Base-by-base conservation (phyloP, 768 basidiomycete genomes). In the Boletus reticuloceps region DNA sequence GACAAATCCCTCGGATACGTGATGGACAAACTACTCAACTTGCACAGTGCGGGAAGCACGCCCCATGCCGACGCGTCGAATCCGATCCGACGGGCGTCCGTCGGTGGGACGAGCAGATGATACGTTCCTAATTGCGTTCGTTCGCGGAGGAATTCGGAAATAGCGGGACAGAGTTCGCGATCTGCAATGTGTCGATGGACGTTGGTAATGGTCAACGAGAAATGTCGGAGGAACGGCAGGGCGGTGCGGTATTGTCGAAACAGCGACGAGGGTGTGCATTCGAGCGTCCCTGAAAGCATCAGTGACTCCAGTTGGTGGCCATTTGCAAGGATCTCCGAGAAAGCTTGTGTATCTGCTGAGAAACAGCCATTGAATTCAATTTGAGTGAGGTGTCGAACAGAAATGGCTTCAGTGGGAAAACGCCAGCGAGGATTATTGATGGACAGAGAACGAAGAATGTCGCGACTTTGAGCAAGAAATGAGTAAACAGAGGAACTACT, bases 31-130 rank as follows among this genome's bases (percentile, higher is more conserved):
- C 75, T 77, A n/a, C 70, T 77, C 48, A 90, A 66, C 13, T 74
- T 74, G 17, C 71, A 68, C 25, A 90, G 68, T 6, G 78, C 78
- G 0, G 86, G 86, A 11, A 90, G 72, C 9, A 88, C 82, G 11
- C 87, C 86, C 87, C 86, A 89, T 8, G 83, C 75, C 1, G 83
- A 79, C 0, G 87, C 84, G 58, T 88, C 83, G 59, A 85, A 88
- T 27, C 88, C 88, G 11, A 84, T 75, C 8, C 77, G 74, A 56
- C 73, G 74, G 59, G 81, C 79, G 47, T 81, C 79, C 16, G 66
- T 64, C 8, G 65, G 64, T 5, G 76, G 70, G 2, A 77, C 77
- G 12, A 79, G 74, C 1, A 89, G 74, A 42, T 77, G 73, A 25
- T 88, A 76, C 0, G 79, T 79, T n/a, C 72, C 73, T 39, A 90